A percentile compares a stretch with the other conserved stretches of the same genome.
Evolutionary conservation across 2,329 filamentous ascomycete genomes (phyloP).

Genomic region (Didymosphaeria variabile): DNA sequence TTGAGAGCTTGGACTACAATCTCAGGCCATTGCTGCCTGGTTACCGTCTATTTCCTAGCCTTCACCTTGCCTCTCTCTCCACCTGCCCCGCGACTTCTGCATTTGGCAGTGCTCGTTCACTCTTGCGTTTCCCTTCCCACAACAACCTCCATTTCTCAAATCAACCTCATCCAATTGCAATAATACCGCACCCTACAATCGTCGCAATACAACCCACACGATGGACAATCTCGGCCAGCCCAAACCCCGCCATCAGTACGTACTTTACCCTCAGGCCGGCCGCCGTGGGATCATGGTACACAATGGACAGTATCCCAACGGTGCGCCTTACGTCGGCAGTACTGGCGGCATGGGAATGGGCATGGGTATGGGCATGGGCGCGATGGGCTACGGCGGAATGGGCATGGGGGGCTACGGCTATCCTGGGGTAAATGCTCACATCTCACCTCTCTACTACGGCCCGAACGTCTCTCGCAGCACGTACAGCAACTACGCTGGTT

Average conservation of each 20-base stretch:
- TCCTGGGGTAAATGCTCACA: slow-evolving; percentile 36
- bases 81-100: not conserved
- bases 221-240: slow-evolving; percentile 31
- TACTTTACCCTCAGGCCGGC: slow-evolving; percentile 40
- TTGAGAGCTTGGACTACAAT: slow-evolving; percentile 10
- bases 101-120: not conserved
- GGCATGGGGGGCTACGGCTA: slow-evolving; percentile 23
- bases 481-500: slow-evolving; percentile 23
- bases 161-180: slow-evolving; percentile 7
- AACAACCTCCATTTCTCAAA: not conserved
- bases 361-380: slow-evolving; percentile 2
- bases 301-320: slow-evolving; percentile 38
- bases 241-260: slow-evolving; percentile 45
- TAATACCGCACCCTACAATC: not conserved
- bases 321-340: slow-evolving; percentile 23
- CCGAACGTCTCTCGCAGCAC: slow-evolving; percentile 21
- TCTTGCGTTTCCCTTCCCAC: slow-evolving; percentile 6
- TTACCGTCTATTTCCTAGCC: slow-evolving; percentile 9
- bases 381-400: slow-evolving; percentile 23
- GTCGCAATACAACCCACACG: slow-evolving; percentile 8
- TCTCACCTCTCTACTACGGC: slow-evolving; percentile 29
- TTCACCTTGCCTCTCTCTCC: slow-evolving; percentile 24
- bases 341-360: slow-evolving; percentile 14
- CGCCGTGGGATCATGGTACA: slow-evolving; percentile 40
- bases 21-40: not conserved